Percentiles rank a stretch among this genome's conserved stretches.
These are phyloP conservation scores for Colletotrichum sojae DNA, from an alignment of 2,329 filamentous ascomycete species.

Conservation along the genomic window DNA sequence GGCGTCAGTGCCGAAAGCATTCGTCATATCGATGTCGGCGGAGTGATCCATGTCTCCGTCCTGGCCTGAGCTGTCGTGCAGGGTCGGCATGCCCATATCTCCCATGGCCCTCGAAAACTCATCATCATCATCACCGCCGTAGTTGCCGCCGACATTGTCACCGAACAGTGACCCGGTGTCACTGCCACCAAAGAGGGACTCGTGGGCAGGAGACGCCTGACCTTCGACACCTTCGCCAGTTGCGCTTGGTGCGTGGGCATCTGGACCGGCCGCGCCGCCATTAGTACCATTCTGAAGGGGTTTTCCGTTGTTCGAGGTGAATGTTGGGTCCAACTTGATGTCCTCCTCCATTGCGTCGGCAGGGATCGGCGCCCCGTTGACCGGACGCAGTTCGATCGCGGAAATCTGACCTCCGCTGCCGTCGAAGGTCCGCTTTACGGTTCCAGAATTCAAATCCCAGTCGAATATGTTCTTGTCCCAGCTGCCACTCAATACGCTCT, in stretches of 20 bases:
- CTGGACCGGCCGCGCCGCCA: slow-evolving; percentile 40
- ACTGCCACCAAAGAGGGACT: slow-evolving; percentile 86
- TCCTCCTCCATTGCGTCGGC: slow-evolving; percentile 75
- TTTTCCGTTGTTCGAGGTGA: slow-evolving; percentile 81
- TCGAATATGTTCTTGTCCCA: slow-evolving; percentile 97
- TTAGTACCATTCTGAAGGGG: slow-evolving; percentile 68
- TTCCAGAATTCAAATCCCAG: slow-evolving; percentile 93
- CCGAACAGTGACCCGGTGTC: slow-evolving; percentile 90
- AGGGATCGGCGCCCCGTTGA: slow-evolving; percentile 82
- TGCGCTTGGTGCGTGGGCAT: slow-evolving; percentile 42
- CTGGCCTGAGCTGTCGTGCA: slow-evolving; percentile 55
- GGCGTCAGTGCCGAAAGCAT: slow-evolving; percentile 46
- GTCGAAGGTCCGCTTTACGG: slow-evolving; percentile 81
- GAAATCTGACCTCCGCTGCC: slow-evolving; percentile 88
- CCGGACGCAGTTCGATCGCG: slow-evolving; percentile 86
- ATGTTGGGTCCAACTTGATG: slow-evolving; percentile 72
- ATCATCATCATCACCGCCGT: slow-evolving; percentile 83
- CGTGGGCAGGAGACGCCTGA: slow-evolving; percentile 77
- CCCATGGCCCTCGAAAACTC: slow-evolving; percentile 82
- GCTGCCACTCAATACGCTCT: slow-evolving; percentile 88
- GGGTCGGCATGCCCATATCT: slow-evolving; percentile 59
- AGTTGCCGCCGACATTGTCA: slow-evolving; percentile 71
- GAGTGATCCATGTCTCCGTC: slow-evolving; percentile 56
- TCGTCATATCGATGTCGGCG: slow-evolving; percentile 59
- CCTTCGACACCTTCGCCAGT: slow-evolving; percentile 68